Conservation (phyloP, 768 basidiomycete species). For the Dentipellis fragilis region DNA sequence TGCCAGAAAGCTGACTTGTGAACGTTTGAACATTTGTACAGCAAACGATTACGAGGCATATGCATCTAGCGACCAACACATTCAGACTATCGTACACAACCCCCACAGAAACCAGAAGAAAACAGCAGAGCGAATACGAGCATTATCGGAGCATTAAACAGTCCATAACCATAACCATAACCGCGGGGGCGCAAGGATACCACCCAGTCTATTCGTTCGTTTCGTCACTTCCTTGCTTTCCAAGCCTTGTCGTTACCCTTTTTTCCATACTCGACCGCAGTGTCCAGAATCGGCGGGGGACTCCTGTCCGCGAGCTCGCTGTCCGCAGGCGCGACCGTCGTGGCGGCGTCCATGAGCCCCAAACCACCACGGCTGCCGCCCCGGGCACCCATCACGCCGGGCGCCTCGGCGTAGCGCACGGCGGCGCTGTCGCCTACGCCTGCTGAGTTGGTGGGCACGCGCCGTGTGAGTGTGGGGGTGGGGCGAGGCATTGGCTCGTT, state of each 20-base stretch:
- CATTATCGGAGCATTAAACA: neutral
- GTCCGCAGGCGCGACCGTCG: slow-evolving; percentile 25
- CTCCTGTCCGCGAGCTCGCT: slow-evolving; percentile 34
- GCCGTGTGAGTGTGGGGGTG: slow-evolving; percentile 34
- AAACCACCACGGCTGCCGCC: slow-evolving; percentile 34
- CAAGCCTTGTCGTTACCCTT: slow-evolving; percentile 36
- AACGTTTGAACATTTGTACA: too few relatives aligned
- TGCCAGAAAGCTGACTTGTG: too few relatives aligned
- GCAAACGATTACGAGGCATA: too few relatives aligned
- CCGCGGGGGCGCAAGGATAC: neutral
- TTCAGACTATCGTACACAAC: too few relatives aligned
- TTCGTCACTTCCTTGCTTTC: slow-evolving; percentile 35
- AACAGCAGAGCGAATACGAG: too few relatives aligned
- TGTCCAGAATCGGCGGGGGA: slow-evolving; percentile 33
- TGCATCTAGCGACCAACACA: too few relatives aligned
- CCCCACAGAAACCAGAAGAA: too few relatives aligned
- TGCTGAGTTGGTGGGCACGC: slow-evolving; percentile 28
- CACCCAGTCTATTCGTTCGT: neutral
- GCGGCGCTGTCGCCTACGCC: slow-evolving; percentile 41
- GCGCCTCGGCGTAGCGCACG: slow-evolving; percentile 30
- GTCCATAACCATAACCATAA: neutral
- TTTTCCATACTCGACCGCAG: slow-evolving; percentile 35
- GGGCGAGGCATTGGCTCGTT: slow-evolving; percentile 31
- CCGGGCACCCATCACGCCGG: slow-evolving; percentile 34
- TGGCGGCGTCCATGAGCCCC: slow-evolving; percentile 31